Base-by-base conservation (phyloP, 23 red algal species). In the Gracilaria gracilis region DNA sequence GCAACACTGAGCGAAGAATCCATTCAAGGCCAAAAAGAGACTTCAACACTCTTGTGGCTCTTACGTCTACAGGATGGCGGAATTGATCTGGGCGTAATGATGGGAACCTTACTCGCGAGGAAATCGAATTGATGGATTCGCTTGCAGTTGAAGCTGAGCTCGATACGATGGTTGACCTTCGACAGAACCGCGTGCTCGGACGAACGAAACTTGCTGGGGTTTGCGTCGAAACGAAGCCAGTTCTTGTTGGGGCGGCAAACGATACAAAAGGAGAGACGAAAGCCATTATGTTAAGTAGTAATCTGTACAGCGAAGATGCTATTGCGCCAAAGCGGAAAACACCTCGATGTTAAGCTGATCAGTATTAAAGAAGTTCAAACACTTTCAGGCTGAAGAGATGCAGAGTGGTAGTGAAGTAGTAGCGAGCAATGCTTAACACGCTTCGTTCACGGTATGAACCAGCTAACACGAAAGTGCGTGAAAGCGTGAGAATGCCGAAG, bases 21-120 rank as follows among this genome's bases (percentile, higher is more conserved):
- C 48, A 44, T 51, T 88, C 86, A 40, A 95, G 58, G 0, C 86
- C 85, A 35, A 93, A 74, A 34, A 98, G 25, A 28, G 92, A 88
- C 31, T 74, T 42, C 28, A 98, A 69, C 48, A 69, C 40, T 42
- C 79, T 23, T 21, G 96, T 93, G 14, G 91, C 81, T 8, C 86
- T 69, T 33, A 76, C 79, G 54, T 98, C 96, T 46, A 98, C 34
- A 20, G 96, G 96, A 83, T 98, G 96, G 31, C 88, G 91, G 42
- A 98, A 98, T 54, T 80, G 65, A 54, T 91, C 78, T 31, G 96
- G 92, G 37, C 86, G 48, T 11, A 98, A 71, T 15, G 87, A 84
- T 15, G 92, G 88, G 29, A 98, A 89, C 57, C 58, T 71, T 24
- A 93, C 95, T 40, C 88, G 85, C 42, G 91, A 51, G 17, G 72